Evolutionary conservation across 306 rosid genomes (phyloP).

Genomic region (Astragalus membranaceus): DNA sequence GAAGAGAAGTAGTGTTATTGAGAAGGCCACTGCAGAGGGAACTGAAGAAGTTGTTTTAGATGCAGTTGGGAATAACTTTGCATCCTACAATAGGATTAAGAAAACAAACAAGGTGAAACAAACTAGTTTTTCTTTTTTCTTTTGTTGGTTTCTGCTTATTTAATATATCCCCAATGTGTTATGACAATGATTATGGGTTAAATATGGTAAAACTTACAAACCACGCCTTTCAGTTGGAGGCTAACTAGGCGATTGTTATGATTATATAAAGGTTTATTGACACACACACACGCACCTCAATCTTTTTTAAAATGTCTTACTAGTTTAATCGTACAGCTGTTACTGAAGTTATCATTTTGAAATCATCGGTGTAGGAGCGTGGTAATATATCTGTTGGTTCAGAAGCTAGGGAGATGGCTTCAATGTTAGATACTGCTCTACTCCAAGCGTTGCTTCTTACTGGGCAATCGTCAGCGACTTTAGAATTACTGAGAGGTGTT

Average conservation of each 20-base stretch:
- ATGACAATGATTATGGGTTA: slow-evolving; percentile 6
- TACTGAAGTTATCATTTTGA: slow-evolving; percentile 20
- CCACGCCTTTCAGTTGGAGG: not conserved
- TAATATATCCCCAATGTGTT: not conserved
- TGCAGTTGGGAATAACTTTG: slow-evolving; percentile 73
- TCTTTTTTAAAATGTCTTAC: not conserved
- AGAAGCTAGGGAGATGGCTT: slow-evolving; percentile 89
- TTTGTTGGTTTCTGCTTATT: not conserved
- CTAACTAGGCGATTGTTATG: slow-evolving; percentile 10
- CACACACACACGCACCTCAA: not conserved
- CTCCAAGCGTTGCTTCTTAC: slow-evolving; percentile 94
- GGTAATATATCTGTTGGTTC: slow-evolving; percentile 57
- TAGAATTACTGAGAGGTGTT: slow-evolving; percentile 69
- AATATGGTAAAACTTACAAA: not conserved
- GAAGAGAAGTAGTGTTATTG: slow-evolving; percentile 69
- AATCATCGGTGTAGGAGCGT: slow-evolving; percentile 55
- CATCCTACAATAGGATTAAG: slow-evolving; percentile 55
- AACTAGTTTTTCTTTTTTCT: not conserved
- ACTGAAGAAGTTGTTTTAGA: slow-evolving; percentile 93
- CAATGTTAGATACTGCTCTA: slow-evolving; percentile 81
- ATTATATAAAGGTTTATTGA: not conserved
- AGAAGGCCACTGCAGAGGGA: slow-evolving; percentile 96
- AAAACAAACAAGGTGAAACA: slow-evolving; percentile 72
- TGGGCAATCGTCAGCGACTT: slow-evolving; percentile 66
- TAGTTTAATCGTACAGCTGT: not conserved